Base-by-base conservation (phyloP, 2,329 filamentous ascomycete genomes). In the Exophiala phaeomuriformis region DNA sequence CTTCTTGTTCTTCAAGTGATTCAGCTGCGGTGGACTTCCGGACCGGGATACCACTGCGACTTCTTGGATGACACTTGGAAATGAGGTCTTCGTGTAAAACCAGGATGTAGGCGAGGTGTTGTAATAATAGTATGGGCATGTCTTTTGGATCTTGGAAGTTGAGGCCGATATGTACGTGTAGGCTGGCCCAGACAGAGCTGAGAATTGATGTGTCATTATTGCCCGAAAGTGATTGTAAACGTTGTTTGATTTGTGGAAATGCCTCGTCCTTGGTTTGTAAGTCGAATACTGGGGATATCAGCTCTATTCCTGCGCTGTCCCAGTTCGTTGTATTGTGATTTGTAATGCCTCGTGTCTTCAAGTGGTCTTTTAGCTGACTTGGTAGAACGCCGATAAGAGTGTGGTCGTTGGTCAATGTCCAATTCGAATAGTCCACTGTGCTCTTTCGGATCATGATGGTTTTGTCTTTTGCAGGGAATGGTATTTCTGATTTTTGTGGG, bases 321-420 rank as follows among this genome's bases (percentile, higher is more conserved):
- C 55, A 60, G 9, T 28, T 30, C 10, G 29, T 9, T 9, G 49
- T 10, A 7, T 53, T 40, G 6, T 49, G 28, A 32, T 49, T 30
- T 3, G 29, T 3, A 6, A 52, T 30, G 3, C 41, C 32, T 35
- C 28, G 19, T 12, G n/a, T 29, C 6, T 7, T 12, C 40, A 59
- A 19, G 19, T 40, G 40, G n/a, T 49, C 43, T 8, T 12, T 9
- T 1, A 61, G 44, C 40, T 61, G 58, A 39, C 50, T 51, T 44
- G 10, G 33, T 6, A 59, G 44, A 9, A 35, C 45, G 12, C 58
- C 58, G 8, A 52, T 39, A 7, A 62, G 44, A 7, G 53, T 61
- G 46, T 54, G 45, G 45, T 62, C 60, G 27, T 56, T 59, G 8
- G 58, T 61, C 31, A 62, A n/a, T 4, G 56, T 59, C 60, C 60